Percentiles rank a stretch among this genome's conserved stretches.
phyloP scores from a whole-genome alignment of 208 protist genomes.

The Wallacemonas collosoma region DNA sequence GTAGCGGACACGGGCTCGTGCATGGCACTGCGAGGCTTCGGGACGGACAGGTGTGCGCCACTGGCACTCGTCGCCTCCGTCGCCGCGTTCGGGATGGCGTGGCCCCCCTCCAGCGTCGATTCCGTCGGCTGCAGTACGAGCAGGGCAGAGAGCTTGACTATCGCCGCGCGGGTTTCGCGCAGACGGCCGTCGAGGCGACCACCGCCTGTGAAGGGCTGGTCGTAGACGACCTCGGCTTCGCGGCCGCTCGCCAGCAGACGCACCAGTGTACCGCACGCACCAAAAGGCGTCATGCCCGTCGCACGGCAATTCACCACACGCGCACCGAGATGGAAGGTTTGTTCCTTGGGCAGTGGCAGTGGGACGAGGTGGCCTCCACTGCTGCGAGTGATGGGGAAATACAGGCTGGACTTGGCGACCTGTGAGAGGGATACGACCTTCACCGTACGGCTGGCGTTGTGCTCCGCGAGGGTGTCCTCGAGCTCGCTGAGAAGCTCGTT shows the following conservation, averaged over 20 bases:
- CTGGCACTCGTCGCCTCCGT: background rate
- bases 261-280: slow-evolving; percentile 76
- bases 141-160: slow-evolving; percentile 70
- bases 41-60: slow-evolving; percentile 26
- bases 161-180: slow-evolving; percentile 58
- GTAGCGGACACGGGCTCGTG: slow-evolving; percentile 33
- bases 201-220: slow-evolving; percentile 80
- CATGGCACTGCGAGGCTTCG: slow-evolving; percentile 51
- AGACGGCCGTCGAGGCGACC: slow-evolving; percentile 78
- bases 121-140: slow-evolving; percentile 57
- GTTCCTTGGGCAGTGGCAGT: slow-evolving; percentile 72
- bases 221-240: slow-evolving; percentile 90
- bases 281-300: slow-evolving; percentile 79
- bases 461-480: slow-evolving; percentile 54
- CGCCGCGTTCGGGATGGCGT: slow-evolving; percentile 8
- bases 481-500: slow-evolving; percentile 54
- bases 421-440: slow-evolving; percentile 48
- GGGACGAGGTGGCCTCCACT: slow-evolving; percentile 65
- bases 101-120: background rate
- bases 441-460: slow-evolving; percentile 25
- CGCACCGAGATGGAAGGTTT: slow-evolving; percentile 69
- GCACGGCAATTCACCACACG: slow-evolving; percentile 88
- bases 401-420: slow-evolving; percentile 65
- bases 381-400: slow-evolving; percentile 78
- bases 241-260: slow-evolving; percentile 73